phyloP scores from a whole-genome alignment of 345 rosid genomes.

The Brassica incana region DNA sequence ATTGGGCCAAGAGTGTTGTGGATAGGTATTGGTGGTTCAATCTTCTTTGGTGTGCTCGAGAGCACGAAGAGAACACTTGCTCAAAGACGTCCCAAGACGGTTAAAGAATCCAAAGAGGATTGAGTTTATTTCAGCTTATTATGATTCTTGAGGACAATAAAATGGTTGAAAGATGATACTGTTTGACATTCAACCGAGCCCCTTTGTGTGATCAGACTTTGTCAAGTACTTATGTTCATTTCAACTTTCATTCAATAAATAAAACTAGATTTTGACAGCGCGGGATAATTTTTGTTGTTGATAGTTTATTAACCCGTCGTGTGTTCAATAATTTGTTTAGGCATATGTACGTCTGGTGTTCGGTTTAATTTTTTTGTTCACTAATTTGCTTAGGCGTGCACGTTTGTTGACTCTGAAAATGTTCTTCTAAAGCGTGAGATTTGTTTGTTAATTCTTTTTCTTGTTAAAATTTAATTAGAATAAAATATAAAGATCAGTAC shows the following conservation, averaged over 20 bases:
- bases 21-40: constrained; percentile 93
- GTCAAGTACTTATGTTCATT: constrained; percentile 1
- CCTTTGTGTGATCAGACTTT: constrained; percentile 22
- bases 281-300: too few species aligned
- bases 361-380: too few species aligned
- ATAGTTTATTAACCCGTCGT: too few species aligned
- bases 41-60: constrained; percentile 86
- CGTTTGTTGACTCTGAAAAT: too few species aligned
- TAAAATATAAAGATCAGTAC: too few species aligned
- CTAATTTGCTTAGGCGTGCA: too few species aligned
- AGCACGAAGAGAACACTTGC: constrained; percentile 74
- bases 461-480: too few species aligned
- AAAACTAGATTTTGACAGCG: not conserved
- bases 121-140: not conserved
- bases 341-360: too few species aligned
- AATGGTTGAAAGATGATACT: not conserved
- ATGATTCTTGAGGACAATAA: not conserved
- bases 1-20: constrained; percentile 84
- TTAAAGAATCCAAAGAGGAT: constrained; percentile 37
- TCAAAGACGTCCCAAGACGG: constrained; percentile 48
- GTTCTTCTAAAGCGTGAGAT: too few species aligned
- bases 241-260: not conserved
- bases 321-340: too few species aligned
- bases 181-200: not conserved
- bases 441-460: too few species aligned